Percentiles rank a stretch among this genome's conserved stretches.
Conservation (phyloP, 306 rosid genomes). For the Coriaria nepalensis region DNA sequence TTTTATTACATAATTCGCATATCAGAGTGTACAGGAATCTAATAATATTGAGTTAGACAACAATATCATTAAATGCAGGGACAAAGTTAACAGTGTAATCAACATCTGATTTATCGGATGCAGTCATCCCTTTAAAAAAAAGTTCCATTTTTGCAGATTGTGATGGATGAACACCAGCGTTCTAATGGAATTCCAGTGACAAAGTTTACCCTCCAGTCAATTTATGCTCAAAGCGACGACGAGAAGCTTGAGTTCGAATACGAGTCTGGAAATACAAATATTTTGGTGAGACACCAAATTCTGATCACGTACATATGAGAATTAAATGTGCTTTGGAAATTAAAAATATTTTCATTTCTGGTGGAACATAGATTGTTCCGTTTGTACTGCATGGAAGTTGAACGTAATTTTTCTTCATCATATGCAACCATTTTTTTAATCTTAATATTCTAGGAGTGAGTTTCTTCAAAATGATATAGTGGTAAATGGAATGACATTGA, state of each 20-base stretch:
- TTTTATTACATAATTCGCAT: conserved; percentile 5
- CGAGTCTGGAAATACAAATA: conserved; percentile 86
- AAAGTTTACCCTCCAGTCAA: conserved; percentile 74
- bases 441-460: not conserved
- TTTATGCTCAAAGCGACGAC: conserved; percentile 79
- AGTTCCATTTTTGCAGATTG: conserved; percentile 54
- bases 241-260: conserved; percentile 97
- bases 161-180: conserved; percentile 94
- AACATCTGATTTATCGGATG: no score
- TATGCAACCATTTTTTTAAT: no score
- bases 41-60: no score
- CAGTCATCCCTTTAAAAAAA: not conserved
- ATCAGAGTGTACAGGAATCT: no score
- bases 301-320: conserved; percentile 5
- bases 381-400: no score
- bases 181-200: conserved; percentile 90
- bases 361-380: no score
- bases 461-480: not conserved
- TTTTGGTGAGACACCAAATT: conserved; percentile 50
- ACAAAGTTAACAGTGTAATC: no score
- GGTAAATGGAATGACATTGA: no score
- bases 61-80: no score
- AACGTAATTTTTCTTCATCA: no score
- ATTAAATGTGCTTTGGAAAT: no score
- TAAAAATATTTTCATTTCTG: no score